A percentile compares a stretch with the other conserved stretches of the same genome.
Conservation (phyloP, 306 rosid genomes). For the Lathyrus sativus region DNA sequence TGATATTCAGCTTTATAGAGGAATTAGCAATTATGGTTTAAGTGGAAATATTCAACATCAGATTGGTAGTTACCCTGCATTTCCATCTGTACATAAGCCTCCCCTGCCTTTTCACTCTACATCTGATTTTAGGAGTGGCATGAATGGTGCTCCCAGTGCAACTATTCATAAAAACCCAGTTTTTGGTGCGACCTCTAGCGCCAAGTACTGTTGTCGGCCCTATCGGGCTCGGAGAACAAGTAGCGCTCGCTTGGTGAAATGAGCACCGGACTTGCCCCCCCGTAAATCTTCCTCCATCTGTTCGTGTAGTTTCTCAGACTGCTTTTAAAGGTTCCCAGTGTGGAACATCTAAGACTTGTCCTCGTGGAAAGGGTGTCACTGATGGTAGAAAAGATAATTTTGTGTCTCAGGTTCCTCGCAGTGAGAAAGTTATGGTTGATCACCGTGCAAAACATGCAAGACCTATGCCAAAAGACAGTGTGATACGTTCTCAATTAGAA, state of each 20-base stretch:
- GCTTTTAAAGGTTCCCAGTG: slow-evolving; percentile 58
- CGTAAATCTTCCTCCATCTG: slow-evolving; percentile 91
- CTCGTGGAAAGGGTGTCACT: slow-evolving; percentile 49
- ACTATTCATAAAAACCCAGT: slow-evolving; percentile 44
- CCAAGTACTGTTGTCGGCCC: slow-evolving; percentile 54
- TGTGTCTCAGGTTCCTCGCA: slow-evolving; percentile 49
- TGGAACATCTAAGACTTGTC: slow-evolving; percentile 54
- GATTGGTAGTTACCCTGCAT: slow-evolving; percentile 43
- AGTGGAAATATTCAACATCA: slow-evolving; percentile 50
- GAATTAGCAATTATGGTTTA: slow-evolving; percentile 37
- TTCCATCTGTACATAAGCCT: slow-evolving; percentile 47
- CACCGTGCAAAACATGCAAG: slow-evolving; percentile 41
- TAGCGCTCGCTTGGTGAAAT: slow-evolving; percentile 62
- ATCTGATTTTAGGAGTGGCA: slow-evolving; percentile 41
- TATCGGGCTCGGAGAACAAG: slow-evolving; percentile 58
- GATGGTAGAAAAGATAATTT: slow-evolving; percentile 44
- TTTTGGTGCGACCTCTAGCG: slow-evolving; percentile 42
- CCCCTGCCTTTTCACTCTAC: slow-evolving; percentile 49
- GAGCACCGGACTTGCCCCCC: slow-evolving; percentile 93
- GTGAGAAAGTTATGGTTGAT: slow-evolving; percentile 40
- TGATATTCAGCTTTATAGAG: slow-evolving; percentile 40
- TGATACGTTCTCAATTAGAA: no score
- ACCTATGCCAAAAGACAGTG: slow-evolving; percentile 37
- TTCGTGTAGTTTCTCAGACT: slow-evolving; percentile 81
- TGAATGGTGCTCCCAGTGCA: slow-evolving; percentile 45